These are phyloP conservation scores for Didymella arachidicola DNA, from an alignment of 2,329 filamentous ascomycete genomes.

Conservation along the genomic window DNA sequence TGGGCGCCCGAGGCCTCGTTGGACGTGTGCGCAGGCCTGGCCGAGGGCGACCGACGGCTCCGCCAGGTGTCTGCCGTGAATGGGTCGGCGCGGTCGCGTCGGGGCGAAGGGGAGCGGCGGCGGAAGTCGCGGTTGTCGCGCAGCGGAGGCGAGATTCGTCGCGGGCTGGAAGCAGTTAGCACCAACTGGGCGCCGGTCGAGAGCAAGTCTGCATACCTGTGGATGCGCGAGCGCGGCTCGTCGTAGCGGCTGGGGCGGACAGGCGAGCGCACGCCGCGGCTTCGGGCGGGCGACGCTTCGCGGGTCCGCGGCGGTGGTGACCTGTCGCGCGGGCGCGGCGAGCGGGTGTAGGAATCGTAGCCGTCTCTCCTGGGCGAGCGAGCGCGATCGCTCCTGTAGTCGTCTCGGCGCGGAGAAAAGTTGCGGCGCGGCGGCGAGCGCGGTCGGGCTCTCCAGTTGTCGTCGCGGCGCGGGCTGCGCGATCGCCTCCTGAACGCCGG, in stretches of 20 bases:
- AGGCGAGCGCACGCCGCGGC: conserved; percentile 56
- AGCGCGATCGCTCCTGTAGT: conserved; percentile 47
- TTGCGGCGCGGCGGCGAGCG: conserved; percentile 59
- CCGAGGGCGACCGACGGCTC: conserved; percentile 61
- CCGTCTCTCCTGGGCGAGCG: conserved; percentile 53
- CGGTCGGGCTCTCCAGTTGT: conserved; percentile 55
- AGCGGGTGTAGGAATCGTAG: conserved; percentile 51
- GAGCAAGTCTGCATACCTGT: conserved; percentile 36
- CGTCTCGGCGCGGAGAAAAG: conserved; percentile 51
- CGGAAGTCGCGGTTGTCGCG: conserved; percentile 57
- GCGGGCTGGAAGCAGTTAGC: conserved; percentile 36
- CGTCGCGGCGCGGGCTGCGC: conserved; percentile 51
- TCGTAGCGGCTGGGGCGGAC: conserved; percentile 54
- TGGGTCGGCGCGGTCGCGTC: conserved; percentile 59
- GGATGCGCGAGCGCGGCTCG: conserved; percentile 53
- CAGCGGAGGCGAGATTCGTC: conserved; percentile 53
- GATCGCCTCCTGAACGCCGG: conserved; percentile 51
- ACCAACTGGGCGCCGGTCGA: too few relatives aligned
- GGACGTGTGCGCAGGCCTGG: conserved; percentile 48
- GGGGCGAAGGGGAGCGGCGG: conserved; percentile 62
- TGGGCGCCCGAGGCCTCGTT: conserved; percentile 61
- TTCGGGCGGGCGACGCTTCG: conserved; percentile 57
- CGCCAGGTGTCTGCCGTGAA: conserved; percentile 60
- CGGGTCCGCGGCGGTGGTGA: conserved; percentile 54
- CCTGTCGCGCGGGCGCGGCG: conserved; percentile 53